phyloP scores from a whole-genome alignment of 495 filamentous ascomycete genomes.

The Tuber borchii region DNA sequence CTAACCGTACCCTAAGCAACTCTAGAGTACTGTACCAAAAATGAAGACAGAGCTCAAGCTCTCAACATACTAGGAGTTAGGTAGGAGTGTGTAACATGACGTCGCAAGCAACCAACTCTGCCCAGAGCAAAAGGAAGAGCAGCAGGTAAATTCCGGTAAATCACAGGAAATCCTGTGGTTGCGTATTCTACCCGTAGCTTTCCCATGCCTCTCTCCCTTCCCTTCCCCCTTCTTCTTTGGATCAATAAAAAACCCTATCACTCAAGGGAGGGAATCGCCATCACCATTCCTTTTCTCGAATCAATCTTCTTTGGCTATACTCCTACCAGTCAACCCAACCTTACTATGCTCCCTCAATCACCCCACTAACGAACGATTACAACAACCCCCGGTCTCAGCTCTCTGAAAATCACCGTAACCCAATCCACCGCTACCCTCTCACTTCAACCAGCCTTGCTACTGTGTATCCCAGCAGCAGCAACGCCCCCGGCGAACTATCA shows the following conservation, averaged over 20 bases:
- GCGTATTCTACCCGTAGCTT: neutral
- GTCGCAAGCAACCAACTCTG: neutral
- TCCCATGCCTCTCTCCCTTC: neutral
- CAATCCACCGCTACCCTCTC: too few species aligned
- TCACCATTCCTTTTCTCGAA: neutral
- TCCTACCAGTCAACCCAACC: neutral
- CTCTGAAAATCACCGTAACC: neutral
- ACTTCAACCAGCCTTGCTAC: neutral
- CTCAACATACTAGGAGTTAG: neutral
- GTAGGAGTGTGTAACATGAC: conserved; percentile 4
- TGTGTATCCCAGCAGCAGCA: neutral
- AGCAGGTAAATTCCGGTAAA: neutral
- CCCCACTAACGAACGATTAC: neutral
- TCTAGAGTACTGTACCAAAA: neutral
- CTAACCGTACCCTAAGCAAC: too few species aligned
- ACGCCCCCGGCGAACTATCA: neutral
- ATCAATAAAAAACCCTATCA: neutral
- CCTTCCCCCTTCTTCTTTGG: neutral
- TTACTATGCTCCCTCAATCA: neutral
- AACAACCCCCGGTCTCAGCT: neutral
- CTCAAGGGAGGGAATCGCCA: neutral
- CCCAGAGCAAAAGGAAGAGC: neutral
- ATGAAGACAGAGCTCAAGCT: neutral
- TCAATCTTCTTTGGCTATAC: neutral
- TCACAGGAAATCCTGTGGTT: neutral